Percentiles rank a stretch among this genome's conserved stretches.
Conservation (phyloP, 1,284 basidiomycete species). For the Salmacisia buchloeana region DNA sequence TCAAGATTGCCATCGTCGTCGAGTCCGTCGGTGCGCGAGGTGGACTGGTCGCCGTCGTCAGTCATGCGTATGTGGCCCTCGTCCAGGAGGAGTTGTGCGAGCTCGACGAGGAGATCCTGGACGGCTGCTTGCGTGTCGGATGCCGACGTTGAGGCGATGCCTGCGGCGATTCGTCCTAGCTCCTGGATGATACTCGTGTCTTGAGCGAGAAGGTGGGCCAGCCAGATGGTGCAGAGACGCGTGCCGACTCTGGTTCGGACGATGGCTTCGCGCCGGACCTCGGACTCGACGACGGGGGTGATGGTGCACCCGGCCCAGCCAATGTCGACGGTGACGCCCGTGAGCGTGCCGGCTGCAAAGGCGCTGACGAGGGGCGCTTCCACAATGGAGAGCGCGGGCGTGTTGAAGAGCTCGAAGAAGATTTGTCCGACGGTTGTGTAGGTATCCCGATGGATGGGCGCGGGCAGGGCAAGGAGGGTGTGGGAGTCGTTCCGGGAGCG, state of each 20-base stretch:
- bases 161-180: conserved; percentile 12
- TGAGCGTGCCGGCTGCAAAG: conserved; percentile 72
- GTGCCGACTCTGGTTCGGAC: conserved; percentile 34
- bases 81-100: conserved; percentile 34
- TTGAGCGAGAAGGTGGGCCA: conserved; percentile 39
- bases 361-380: conserved; percentile 78
- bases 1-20: conserved; percentile 54
- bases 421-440: conserved; percentile 74
- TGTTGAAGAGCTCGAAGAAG: conserved; percentile 94
- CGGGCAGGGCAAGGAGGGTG: conserved; percentile 67
- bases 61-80: conserved; percentile 27
- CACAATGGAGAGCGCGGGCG: conserved; percentile 74
- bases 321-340: conserved; percentile 78
- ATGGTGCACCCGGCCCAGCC: conserved; percentile 71
- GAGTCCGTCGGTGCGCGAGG: conserved; percentile 16
- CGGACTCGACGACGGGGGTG: conserved; percentile 72
- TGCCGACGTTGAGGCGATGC: not conserved
- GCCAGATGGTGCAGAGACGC: conserved; percentile 41
- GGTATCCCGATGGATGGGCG: conserved; percentile 66
- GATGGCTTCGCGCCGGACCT: conserved; percentile 47
- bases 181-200: conserved; percentile 37
- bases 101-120: conserved; percentile 18
- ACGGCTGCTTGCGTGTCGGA: conserved; percentile 6
- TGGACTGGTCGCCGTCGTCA: conserved; percentile 14
- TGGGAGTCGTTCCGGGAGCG: conserved; percentile 82